phyloP scores from a whole-genome alignment of 225 moss, liverwort and hornwort species.

The Antitrichia curtipendula region DNA sequence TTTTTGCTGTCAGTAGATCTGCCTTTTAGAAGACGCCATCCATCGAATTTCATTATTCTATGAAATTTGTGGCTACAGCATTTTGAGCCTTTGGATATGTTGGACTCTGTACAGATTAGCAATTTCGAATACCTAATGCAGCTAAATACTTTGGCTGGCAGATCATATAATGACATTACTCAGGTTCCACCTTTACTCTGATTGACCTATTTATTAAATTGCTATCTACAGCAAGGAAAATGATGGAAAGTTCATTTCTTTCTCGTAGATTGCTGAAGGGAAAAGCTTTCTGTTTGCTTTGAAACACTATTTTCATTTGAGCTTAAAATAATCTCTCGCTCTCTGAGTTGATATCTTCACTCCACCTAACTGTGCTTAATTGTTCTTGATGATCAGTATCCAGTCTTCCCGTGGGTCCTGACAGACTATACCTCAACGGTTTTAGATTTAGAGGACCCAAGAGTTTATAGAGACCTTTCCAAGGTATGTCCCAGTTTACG shows the following conservation, averaged over 20 bases:
- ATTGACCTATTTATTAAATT: not conserved
- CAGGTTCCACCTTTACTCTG: slow-evolving; percentile 46
- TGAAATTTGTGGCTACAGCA: not conserved
- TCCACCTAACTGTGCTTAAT: not conserved
- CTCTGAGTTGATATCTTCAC: not conserved
- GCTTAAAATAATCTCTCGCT: not conserved
- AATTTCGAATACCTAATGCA: slow-evolving; percentile 99
- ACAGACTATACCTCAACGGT: slow-evolving; percentile 70
- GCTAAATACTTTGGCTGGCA: slow-evolving; percentile 89
- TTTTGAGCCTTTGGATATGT: slow-evolving; percentile 1
- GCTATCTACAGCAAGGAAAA: not conserved
- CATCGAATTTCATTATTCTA: not conserved
- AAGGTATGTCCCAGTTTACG: slow-evolving; percentile 46
- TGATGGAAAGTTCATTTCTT: not conserved
- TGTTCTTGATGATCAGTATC: slow-evolving; percentile 54
- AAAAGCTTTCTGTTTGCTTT: not conserved
- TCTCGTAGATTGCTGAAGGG: not conserved
- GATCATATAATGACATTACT: slow-evolving; percentile 88
- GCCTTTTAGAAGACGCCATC: not conserved
- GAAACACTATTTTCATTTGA: not conserved
- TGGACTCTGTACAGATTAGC: slow-evolving; percentile 59
- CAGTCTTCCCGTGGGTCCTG: slow-evolving; percentile 93
- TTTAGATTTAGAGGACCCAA: slow-evolving; percentile 76
- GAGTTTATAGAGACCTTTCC: slow-evolving; percentile 74
- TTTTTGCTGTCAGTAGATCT: not conserved